These are phyloP conservation scores for Globisporangium viniferum DNA, from an alignment of 352 stramenopile species.

Conservation along the genomic window DNA sequence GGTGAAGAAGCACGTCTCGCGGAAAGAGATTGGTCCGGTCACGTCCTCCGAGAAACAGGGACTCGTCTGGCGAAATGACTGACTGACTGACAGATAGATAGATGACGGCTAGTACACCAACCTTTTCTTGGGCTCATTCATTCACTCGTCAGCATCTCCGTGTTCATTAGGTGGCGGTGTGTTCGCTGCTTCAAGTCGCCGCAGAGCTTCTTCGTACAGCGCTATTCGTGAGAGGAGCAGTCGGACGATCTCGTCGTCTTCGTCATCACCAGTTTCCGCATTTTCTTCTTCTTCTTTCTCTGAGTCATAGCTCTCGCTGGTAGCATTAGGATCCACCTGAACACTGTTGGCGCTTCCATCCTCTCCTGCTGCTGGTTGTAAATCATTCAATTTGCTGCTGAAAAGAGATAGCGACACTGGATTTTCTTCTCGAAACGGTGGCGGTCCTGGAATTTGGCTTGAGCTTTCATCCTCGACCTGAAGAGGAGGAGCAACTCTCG, in stretches of 20 bases:
- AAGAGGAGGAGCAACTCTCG: background rate
- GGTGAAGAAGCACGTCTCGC: conserved; percentile 59
- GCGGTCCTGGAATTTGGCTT: background rate
- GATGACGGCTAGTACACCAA: background rate
- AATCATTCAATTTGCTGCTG: background rate
- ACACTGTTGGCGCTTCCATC: background rate
- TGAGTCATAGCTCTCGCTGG: background rate
- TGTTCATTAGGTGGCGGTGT: background rate
- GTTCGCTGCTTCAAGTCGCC: conserved; percentile 20
- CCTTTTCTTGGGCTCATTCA: background rate
- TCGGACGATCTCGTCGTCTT: conserved; percentile 13
- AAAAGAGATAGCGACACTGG: background rate
- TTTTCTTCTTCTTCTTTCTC: background rate
- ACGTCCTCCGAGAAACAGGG: conserved; percentile 32
- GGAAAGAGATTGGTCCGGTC: conserved; percentile 42
- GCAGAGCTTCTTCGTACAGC: conserved; percentile 42
- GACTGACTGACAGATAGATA: conserved; percentile 1
- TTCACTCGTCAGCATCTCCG: background rate
- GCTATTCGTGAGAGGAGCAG: conserved; percentile 22
- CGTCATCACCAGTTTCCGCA: background rate
- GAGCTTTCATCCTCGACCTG: background rate
- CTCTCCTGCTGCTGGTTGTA: background rate
- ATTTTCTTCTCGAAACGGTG: background rate
- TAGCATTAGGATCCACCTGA: background rate
- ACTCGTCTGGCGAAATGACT: conserved; percentile 54